These are phyloP conservation scores for Wickerhamiella parazyma DNA, from an alignment of 805 yeast genomes.

Conservation along the genomic window DNA sequence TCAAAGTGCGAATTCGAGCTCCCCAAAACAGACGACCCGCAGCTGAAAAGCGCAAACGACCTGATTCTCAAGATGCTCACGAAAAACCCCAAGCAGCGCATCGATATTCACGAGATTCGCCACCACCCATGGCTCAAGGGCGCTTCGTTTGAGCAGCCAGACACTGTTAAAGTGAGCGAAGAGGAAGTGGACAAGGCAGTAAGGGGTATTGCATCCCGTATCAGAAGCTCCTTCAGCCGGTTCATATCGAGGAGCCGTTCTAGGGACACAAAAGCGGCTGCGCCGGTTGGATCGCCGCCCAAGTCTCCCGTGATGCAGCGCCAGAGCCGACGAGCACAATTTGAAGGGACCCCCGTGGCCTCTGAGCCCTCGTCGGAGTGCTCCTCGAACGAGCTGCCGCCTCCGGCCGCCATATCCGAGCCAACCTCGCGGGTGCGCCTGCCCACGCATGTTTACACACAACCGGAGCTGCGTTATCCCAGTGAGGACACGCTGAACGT, in stretches of 20 bases:
- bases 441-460: slow-evolving; percentile 2
- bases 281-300: not conserved
- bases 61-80: slow-evolving; percentile 46
- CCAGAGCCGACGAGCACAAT: not conserved
- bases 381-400: not conserved
- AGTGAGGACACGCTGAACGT: slow-evolving; percentile 9
- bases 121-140: slow-evolving; percentile 54
- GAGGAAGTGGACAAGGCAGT: slow-evolving; percentile 69
- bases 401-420: not conserved
- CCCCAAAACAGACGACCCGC: slow-evolving; percentile 31
- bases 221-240: slow-evolving; percentile 34
- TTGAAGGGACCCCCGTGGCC: not conserved
- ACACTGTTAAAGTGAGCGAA: slow-evolving; percentile 33
- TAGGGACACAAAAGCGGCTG: not conserved
- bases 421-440: not conserved
- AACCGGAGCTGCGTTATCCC: not conserved
- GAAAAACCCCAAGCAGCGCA: slow-evolving; percentile 57
- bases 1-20: slow-evolving; percentile 45
- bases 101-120: slow-evolving; percentile 59
- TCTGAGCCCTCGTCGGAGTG: not conserved
- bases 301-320: not conserved
- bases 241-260: slow-evolving; percentile 4
- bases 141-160: slow-evolving; percentile 24
- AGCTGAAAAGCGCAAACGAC: slow-evolving; percentile 32
- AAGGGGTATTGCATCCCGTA: slow-evolving; percentile 60